A percentile compares a stretch with the other conserved stretches of the same genome.
phyloP scores from a whole-genome alignment of 306 rosid genomes.

The Dryas drummondii region DNA sequence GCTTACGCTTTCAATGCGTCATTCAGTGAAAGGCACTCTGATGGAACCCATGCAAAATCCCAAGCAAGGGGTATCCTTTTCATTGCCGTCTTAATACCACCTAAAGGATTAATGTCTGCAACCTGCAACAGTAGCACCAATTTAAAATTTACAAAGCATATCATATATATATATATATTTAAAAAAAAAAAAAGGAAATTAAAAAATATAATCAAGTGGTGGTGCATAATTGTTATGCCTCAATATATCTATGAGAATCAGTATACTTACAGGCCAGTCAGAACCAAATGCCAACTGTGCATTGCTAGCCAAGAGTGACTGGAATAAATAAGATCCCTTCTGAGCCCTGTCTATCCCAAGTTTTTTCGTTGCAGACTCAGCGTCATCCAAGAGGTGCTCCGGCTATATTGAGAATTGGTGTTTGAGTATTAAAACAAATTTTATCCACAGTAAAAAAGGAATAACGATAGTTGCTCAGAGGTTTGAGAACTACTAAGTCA shows the following conservation, averaged over 20 bases:
- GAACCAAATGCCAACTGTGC: conserved; percentile 72
- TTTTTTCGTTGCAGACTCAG: conserved; percentile 52
- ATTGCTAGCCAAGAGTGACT: conserved; percentile 54
- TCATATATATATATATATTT: background rate
- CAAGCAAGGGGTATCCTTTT: conserved; percentile 58
- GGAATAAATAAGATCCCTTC: conserved; percentile 63
- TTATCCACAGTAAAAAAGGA: background rate
- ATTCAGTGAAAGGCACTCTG: conserved; percentile 58
- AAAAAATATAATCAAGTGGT: background rate
- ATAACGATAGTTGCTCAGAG: background rate
- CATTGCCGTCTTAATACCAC: conserved; percentile 64
- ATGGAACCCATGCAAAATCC: conserved; percentile 73
- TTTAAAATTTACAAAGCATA: background rate
- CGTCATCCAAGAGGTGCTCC: conserved; percentile 71
- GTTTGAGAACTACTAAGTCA: background rate
- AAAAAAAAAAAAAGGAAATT: no score
- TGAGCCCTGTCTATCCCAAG: conserved; percentile 85
- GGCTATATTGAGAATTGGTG: conserved; percentile 57
- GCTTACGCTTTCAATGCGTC: conserved; percentile 77
- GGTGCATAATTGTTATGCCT: conserved; percentile 5
- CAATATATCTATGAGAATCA: conserved; percentile 2
- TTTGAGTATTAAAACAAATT: conserved; percentile 7
- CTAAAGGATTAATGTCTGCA: conserved; percentile 66
- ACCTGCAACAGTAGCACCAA: conserved; percentile 44
- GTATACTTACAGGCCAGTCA: conserved; percentile 77